Evolutionary conservation across 2,329 filamentous ascomycete genomes (phyloP).

Genomic region (Biscogniauxia marginata): DNA sequence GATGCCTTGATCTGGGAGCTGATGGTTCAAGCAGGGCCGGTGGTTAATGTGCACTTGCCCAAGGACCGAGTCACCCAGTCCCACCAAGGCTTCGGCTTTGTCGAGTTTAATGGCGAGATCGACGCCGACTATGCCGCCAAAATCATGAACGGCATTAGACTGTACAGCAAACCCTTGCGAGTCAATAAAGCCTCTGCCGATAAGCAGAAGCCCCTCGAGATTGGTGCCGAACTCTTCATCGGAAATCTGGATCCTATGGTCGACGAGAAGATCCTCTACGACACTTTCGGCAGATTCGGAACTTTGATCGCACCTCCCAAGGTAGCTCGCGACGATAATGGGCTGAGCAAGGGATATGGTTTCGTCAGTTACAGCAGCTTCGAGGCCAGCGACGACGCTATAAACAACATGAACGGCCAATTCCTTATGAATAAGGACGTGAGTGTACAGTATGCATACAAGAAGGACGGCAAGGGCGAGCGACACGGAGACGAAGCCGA

Average conservation of each 20-base stretch:
- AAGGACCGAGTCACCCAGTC: conserved; percentile 97
- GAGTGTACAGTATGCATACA: conserved; percentile 96
- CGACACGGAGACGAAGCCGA: conserved; percentile 93
- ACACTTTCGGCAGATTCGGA: conserved; percentile 90
- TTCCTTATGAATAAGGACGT: conserved; percentile 97
- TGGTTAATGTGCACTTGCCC: conserved; percentile 96
- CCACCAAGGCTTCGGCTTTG: conserved; percentile 98
- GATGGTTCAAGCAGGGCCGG: conserved; percentile 96
- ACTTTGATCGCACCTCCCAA: conserved; percentile 82
- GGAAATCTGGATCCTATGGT: conserved; percentile 94
- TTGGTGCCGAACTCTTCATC: conserved; percentile 94
- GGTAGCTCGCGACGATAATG: conserved; percentile 85
- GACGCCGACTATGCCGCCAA: conserved; percentile 96
- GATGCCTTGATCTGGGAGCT: conserved; percentile 94
- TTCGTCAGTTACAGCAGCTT: conserved; percentile 94
- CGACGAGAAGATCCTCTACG: conserved; percentile 92
- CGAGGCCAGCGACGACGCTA: conserved; percentile 88
- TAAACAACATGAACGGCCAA: conserved; percentile 90
- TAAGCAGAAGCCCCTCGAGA: conserved; percentile 89
- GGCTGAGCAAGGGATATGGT: conserved; percentile 90
- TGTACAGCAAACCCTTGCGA: conserved; percentile 91
- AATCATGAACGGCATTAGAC: conserved; percentile 92
- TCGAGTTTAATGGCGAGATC: conserved; percentile 93
- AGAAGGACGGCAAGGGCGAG: conserved; percentile 98
- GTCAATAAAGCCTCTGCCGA: conserved; percentile 93